phyloP scores from a whole-genome alignment of 768 basidiomycete genomes.

The Heimioporus sp. region DNA sequence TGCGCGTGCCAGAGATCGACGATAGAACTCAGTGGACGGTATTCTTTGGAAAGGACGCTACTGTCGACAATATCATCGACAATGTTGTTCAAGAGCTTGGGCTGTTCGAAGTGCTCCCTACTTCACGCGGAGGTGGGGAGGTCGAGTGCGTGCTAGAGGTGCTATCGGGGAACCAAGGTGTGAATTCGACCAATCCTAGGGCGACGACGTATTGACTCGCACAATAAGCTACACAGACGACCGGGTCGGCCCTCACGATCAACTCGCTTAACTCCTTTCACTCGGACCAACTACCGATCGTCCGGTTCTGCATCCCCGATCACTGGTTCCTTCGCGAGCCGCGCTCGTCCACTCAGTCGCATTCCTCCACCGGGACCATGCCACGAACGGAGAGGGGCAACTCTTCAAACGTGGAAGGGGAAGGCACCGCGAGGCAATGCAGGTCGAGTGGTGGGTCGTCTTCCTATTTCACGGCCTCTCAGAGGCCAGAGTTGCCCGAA shows the following conservation, averaged over 20 bases:
- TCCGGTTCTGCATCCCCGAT: constrained; percentile 71
- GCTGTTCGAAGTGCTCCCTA: constrained; percentile 58
- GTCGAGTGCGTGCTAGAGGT: constrained; percentile 78
- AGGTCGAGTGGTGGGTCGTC: constrained; percentile 31
- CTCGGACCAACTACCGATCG: constrained; percentile 19
- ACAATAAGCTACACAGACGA: constrained; percentile 12
- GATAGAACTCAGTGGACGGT: constrained; percentile 67
- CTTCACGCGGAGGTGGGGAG: constrained; percentile 59
- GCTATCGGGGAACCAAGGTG: constrained; percentile 50
- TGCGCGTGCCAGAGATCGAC: constrained; percentile 73
- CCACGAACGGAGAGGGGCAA: not conserved
- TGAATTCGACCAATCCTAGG: constrained; percentile 17
- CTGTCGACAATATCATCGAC: constrained; percentile 54
- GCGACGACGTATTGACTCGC: not conserved
- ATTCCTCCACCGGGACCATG: constrained; percentile 49
- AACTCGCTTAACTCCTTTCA: constrained; percentile 12
- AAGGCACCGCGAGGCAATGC: constrained; percentile 62
- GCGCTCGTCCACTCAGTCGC: constrained; percentile 47
- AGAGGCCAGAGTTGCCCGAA: constrained; percentile 38
- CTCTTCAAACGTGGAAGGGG: constrained; percentile 42
- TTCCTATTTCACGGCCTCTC: constrained; percentile 13
- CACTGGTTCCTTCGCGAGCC: constrained; percentile 77
- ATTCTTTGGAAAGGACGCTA: constrained; percentile 59
- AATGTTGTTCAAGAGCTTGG: constrained; percentile 62
- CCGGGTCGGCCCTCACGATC: constrained; percentile 10